phyloP scores from a whole-genome alignment of 2,329 filamentous ascomycete genomes.

The Penicillium glabrum region DNA sequence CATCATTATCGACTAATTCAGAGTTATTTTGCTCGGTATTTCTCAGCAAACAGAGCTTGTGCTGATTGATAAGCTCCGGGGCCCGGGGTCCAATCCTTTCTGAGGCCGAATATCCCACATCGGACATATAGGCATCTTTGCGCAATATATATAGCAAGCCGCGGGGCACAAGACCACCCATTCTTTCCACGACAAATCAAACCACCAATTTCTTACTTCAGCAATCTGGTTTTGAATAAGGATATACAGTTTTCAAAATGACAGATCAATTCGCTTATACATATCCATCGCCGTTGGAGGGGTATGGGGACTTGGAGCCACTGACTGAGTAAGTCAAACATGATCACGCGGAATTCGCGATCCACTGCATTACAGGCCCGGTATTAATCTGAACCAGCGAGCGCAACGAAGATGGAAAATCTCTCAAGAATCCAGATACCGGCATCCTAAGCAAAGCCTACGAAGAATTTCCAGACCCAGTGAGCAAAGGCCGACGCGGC shows the following conservation, averaged over 20 bases:
- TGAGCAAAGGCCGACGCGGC: conserved; percentile 65
- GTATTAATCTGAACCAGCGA: conserved; percentile 43
- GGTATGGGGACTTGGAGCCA: conserved; percentile 50
- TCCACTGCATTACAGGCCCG: background rate
- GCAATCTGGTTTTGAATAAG: background rate
- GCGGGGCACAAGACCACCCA: background rate
- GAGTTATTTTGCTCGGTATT: background rate
- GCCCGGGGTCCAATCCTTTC: background rate
- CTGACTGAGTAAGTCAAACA: conserved; percentile 42
- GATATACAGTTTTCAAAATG: conserved; percentile 32
- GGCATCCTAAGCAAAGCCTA: conserved; percentile 67
- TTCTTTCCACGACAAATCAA: background rate
- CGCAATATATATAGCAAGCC: background rate
- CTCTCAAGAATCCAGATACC: conserved; percentile 65
- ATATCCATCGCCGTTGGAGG: conserved; percentile 56
- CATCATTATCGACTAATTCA: background rate
- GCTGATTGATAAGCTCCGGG: conserved; percentile 8
- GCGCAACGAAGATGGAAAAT: conserved; percentile 72
- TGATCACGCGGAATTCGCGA: background rate
- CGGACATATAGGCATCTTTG: background rate
- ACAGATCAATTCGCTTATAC: conserved; percentile 53
- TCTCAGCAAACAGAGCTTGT: background rate
- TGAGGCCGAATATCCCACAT: background rate
- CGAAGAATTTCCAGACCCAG: conserved; percentile 64
- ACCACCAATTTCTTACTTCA: background rate